Evolutionary conservation across 306 rosid species (phyloP), one percentile per base, ranked within the genome.

Genomic region (Prunus fruticosa): DNA sequence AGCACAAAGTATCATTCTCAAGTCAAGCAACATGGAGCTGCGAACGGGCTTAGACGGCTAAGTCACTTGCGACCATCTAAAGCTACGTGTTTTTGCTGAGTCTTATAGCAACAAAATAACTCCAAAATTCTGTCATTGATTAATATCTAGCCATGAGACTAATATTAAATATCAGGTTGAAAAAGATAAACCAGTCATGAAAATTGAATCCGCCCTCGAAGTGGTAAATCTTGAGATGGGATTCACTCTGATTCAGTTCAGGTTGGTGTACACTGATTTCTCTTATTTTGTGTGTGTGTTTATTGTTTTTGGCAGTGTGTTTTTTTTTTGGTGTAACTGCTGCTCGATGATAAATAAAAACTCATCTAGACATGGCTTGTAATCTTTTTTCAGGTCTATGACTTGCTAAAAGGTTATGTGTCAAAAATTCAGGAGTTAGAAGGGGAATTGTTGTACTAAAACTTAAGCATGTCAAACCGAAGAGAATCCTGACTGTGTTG

Each of bases 191-290:
- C 78, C 92, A 74, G 68, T 84, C 70, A 76, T 92, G 92, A 84
- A 84, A 87, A 89, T 96, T 56, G 97, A 96, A 83, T 83, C 88
- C 18, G 84, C 78, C 67, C n/a, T n/a, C 84, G 98, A 69, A 89
- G 88, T 58, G 99, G 99, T 45, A 92, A 88, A 88, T 82, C 99
- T 50, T 96, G 93, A 97, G 97, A 96, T 72, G 97, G 91, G 87
- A 86, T 96, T n/a, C 96, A 92, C 65, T 92, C 89, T 57, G 80
- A 67, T 76, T 81, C 81, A 60, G 84, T 85, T 54, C 88, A 96
- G 99, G 99, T 96, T 28, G 15, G 80, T 50, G 43, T 76, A 58
- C 20, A 19, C 52, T 64, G 6, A 27, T 75, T 45, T 11, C 28
- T 38, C 49, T 22, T 23, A 0, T 25, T 43, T 56, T n/a, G 23